phyloP scores from a whole-genome alignment of 2,329 filamentous ascomycete species.

The Cucurbitaria berberidis region DNA sequence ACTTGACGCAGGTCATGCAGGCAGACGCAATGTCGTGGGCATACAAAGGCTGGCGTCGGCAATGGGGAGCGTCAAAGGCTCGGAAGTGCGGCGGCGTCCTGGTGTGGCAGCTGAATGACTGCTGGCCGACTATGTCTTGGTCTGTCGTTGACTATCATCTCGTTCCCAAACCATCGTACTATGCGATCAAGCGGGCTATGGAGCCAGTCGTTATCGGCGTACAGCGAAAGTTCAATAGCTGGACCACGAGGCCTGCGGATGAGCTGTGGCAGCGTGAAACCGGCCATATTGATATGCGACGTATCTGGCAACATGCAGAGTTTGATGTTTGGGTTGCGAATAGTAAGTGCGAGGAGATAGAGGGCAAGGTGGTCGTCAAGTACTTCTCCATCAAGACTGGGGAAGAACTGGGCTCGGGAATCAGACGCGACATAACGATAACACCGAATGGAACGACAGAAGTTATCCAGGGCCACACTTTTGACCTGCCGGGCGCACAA shows the following conservation, averaged over 20 bases:
- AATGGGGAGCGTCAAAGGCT: conserved; percentile 70
- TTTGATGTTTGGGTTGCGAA: conserved; percentile 65
- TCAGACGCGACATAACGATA: conserved; percentile 54
- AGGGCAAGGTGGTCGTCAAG: conserved; percentile 55
- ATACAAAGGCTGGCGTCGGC: conserved; percentile 70
- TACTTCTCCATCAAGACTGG: conserved; percentile 62
- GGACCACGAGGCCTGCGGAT: conserved; percentile 49
- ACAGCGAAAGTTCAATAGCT: conserved; percentile 61
- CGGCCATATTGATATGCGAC: conserved; percentile 32
- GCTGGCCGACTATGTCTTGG: conserved; percentile 84
- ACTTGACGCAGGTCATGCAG: conserved; percentile 65
- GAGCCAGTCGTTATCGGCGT: conserved; percentile 63
- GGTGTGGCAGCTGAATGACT: conserved; percentile 87
- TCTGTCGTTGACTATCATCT: conserved; percentile 78
- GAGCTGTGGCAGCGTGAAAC: conserved; percentile 38
- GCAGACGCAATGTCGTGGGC: conserved; percentile 66
- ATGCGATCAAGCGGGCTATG: conserved; percentile 64
- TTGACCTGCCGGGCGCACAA: neutral
- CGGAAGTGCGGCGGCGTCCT: conserved; percentile 76
- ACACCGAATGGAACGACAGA: conserved; percentile 62
- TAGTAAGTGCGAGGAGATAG: conserved; percentile 51
- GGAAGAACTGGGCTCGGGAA: conserved; percentile 54
- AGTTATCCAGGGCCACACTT: conserved; percentile 49
- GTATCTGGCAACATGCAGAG: conserved; percentile 35
- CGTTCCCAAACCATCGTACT: conserved; percentile 79